Conservation (phyloP, 768 basidiomycete species). For the Saitozyma sp. region DNA sequence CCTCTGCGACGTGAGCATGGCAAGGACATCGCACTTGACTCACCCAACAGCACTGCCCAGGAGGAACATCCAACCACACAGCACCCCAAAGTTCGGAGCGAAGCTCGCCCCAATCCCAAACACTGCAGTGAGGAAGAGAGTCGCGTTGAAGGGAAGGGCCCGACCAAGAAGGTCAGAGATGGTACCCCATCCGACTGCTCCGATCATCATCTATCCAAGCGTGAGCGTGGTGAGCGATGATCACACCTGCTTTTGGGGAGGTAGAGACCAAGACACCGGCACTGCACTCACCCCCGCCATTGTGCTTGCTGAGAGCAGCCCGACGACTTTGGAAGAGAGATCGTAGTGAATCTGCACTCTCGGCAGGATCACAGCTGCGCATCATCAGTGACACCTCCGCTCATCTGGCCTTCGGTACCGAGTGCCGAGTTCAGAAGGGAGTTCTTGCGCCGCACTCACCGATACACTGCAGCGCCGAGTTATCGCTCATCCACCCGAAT, state of each 20-base stretch:
- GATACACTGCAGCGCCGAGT: slow-evolving; percentile 47
- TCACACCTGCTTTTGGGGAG: neutral
- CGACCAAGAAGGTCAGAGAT: slow-evolving; percentile 88
- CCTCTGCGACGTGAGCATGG: slow-evolving; percentile 58
- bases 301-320: slow-evolving; percentile 74
- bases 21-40: slow-evolving; percentile 40
- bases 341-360: slow-evolving; percentile 86
- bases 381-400: neutral
- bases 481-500: slow-evolving; percentile 52
- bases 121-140: slow-evolving; percentile 81
- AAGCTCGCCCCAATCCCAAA: slow-evolving; percentile 83
- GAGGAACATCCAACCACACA: slow-evolving; percentile 79
- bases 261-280: no score
- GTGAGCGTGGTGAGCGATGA: slow-evolving; percentile 38
- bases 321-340: slow-evolving; percentile 73
- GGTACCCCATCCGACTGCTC: slow-evolving; percentile 83
- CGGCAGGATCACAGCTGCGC: slow-evolving; percentile 82
- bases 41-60: slow-evolving; percentile 93
- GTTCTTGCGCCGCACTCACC: slow-evolving; percentile 15
- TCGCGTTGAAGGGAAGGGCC: slow-evolving; percentile 85
- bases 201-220: slow-evolving; percentile 97
- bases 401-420: neutral
- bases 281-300: slow-evolving; percentile 48
- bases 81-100: slow-evolving; percentile 64
- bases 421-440: no score